Percentiles rank a stretch among this genome's conserved stretches.
These are phyloP conservation scores for Zoysia matrella DNA, from an alignment of 202 grass and related monocot species.

Conservation along the genomic window DNA sequence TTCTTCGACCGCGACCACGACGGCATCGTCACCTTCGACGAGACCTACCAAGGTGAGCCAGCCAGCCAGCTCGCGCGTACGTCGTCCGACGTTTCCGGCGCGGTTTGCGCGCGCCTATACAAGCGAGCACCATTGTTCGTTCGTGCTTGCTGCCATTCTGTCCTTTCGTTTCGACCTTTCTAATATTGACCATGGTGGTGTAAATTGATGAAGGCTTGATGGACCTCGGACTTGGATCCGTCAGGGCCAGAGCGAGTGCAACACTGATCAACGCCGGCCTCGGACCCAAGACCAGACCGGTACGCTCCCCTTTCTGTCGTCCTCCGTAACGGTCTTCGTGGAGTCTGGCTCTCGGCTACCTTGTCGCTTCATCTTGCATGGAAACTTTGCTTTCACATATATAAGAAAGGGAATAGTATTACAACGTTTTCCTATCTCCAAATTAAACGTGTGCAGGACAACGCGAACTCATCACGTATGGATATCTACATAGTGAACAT, in stretches of 20 bases:
- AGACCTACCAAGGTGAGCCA: constrained; percentile 62
- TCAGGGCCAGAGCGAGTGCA: constrained; percentile 20
- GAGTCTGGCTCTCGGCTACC: constrained; percentile 16
- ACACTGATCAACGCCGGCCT: constrained; percentile 55
- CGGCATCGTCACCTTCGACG: constrained; percentile 65
- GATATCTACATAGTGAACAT: constrained; percentile 69
- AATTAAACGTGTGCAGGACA: constrained; percentile 32
- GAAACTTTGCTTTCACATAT: neutral
- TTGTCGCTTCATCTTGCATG: neutral
- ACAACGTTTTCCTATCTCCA: too few species aligned
- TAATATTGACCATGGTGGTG: neutral
- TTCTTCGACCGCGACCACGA: constrained; percentile 84
- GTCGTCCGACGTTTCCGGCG: too few species aligned
- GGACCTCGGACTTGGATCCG: constrained; percentile 45
- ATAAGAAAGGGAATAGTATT: too few species aligned
- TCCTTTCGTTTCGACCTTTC: neutral
- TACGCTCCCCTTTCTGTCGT: constrained; percentile 4
- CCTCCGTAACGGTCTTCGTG: neutral
- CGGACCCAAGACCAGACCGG: constrained; percentile 56
- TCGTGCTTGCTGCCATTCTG: neutral
- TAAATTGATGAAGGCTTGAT: constrained; percentile 35
- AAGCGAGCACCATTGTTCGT: neutral
- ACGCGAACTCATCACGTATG: constrained; percentile 9
- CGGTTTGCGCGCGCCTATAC: neutral
- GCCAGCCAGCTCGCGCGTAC: too few species aligned